Base-by-base conservation (phyloP, 148 eudicot genomes). In the Fagopyrum esculentum region DNA sequence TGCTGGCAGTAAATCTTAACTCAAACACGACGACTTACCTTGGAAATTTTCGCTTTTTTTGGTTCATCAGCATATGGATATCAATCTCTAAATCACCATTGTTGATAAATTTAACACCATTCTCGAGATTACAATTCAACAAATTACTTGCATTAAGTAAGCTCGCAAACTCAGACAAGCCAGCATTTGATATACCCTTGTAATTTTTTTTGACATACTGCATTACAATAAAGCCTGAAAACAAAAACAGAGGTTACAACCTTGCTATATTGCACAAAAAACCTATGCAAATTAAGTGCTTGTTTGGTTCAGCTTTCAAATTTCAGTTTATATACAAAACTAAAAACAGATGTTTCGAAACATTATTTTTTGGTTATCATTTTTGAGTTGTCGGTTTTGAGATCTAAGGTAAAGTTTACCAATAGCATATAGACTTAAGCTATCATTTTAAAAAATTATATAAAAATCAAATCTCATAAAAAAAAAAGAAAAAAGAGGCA, bases 141-240 rank as follows among this genome's bases (percentile, higher is more conserved):
- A 86, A 17, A 75, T 77, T 88, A 77, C 84, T 78, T 49, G 80
- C 72, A 22, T 83, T 82, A 29, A 86, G 57, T 35, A 80, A 73
- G 13, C 74, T 75, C 56, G 75, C 77, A 49, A 76, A 80, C 44
- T 76, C 81, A n/a, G 50, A 75, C 80, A 80, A 72, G 74, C 76
- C 80, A 16, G 84, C 80, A 78, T 69, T 72, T 61, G 83, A 77
- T 55, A 44, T 69, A 61, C 81, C 84, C 74, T 79, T 78, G 30
- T 84, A 69, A 59, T 81, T 71, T 47, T 77, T 86, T 81, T 81
- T 86, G 29, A 78, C 78, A 79, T 78, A 60, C 44, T 84, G 85
- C 87, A 88, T 80, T 72, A 86, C 69, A 73, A 80, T 72, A 74
- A 73, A 86, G 43, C 86, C 91, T 88, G 82, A 74, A 8, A 76